Evolutionary conservation across 1,284 basidiomycete species (phyloP).

Genomic region (Fomitopsis betulina): DNA sequence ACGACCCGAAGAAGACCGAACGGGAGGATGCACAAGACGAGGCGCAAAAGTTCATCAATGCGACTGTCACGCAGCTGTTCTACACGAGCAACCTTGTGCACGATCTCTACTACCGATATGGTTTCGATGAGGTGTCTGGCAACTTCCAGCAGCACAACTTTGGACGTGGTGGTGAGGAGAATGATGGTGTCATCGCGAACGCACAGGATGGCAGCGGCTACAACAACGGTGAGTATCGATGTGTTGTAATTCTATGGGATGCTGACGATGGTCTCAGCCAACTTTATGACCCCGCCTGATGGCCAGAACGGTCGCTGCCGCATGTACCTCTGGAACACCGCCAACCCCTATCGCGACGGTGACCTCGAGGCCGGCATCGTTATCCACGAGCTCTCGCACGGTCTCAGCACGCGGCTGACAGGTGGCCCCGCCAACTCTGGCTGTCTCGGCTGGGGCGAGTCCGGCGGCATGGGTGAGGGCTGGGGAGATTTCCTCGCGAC

Average conservation of each 20-base stretch:
- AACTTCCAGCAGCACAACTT: slow-evolving; percentile 99
- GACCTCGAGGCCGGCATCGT: slow-evolving; percentile 94
- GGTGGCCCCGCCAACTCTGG: slow-evolving; percentile 92
- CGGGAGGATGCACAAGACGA: slow-evolving; percentile 50
- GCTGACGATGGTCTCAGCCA: slow-evolving; percentile 29
- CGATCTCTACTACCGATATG: slow-evolving; percentile 70
- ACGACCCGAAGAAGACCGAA: slow-evolving; percentile 49
- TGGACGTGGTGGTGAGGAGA: slow-evolving; percentile 80
- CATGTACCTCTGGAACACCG: slow-evolving; percentile 96
- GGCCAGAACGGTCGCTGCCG: slow-evolving; percentile 84
- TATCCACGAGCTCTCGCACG: slow-evolving; percentile 87
- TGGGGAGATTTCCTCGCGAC: slow-evolving; percentile 91
- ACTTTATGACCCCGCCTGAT: slow-evolving; percentile 80
- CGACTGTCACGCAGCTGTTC: slow-evolving; percentile 86
- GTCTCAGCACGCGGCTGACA: slow-evolving; percentile 89
- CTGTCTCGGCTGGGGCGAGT: slow-evolving; percentile 93
- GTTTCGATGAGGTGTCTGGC: slow-evolving; percentile 87
- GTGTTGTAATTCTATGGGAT: background rate
- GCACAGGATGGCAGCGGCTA: slow-evolving; percentile 93
- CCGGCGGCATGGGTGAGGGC: slow-evolving; percentile 95
- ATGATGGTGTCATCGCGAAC: slow-evolving; percentile 90
- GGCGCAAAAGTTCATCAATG: slow-evolving; percentile 81
- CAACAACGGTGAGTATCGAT: slow-evolving; percentile 56
- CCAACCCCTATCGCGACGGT: slow-evolving; percentile 86
- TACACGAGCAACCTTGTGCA: slow-evolving; percentile 88